Percentiles rank a stretch among this genome's conserved stretches.
These are phyloP conservation scores for Carpinus viminea DNA, from an alignment of 306 rosid species.

Conservation along the genomic window DNA sequence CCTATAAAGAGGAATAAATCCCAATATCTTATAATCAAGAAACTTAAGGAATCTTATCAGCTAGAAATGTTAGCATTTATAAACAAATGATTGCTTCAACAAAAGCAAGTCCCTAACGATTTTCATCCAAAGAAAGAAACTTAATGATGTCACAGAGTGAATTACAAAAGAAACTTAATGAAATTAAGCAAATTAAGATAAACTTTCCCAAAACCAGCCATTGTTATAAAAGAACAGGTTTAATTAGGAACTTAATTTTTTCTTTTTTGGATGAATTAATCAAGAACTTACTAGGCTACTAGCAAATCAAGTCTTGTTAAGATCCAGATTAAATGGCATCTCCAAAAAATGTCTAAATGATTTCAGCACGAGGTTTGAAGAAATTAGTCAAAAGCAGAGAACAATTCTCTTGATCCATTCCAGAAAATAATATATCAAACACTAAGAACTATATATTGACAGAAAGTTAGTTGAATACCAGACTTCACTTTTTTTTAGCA, in stretches of 20 bases:
- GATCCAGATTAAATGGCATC: neutral
- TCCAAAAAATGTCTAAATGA: neutral
- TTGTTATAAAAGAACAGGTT: neutral
- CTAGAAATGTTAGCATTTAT: neutral
- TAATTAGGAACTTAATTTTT: no score
- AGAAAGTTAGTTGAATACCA: neutral
- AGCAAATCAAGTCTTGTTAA: neutral
- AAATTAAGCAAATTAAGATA: neutral
- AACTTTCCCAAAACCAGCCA: neutral
- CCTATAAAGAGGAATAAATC: conserved; percentile 25
- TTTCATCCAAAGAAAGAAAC: neutral
- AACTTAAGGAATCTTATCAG: neutral
- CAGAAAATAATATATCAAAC: neutral
- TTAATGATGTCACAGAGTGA: neutral
- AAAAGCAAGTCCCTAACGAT: neutral
- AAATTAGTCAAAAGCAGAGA: neutral
- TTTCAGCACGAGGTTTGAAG: neutral
- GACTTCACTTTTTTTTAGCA: neutral
- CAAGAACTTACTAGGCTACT: no score
- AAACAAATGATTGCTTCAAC: neutral
- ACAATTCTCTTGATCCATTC: neutral
- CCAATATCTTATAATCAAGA: conserved; percentile 3
- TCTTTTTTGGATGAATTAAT: no score
- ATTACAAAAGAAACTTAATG: neutral
- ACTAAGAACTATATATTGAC: neutral